These are phyloP conservation scores for Catharanthus roseus DNA, from an alignment of 257 asterid species.

Conservation along the genomic window DNA sequence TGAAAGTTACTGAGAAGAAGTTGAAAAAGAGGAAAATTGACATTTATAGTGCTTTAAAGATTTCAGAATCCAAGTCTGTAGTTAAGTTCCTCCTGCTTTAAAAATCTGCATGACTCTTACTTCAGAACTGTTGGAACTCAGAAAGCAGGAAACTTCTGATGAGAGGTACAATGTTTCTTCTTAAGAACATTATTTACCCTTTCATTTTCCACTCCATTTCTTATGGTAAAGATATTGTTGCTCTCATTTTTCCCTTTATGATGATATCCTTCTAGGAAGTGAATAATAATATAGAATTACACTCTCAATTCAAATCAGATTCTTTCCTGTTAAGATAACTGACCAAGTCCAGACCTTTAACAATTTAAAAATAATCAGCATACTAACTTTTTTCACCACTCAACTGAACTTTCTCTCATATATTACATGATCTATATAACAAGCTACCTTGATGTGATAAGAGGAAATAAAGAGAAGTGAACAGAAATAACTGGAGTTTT, in stretches of 20 bases:
- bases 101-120: background rate
- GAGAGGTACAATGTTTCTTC: background rate
- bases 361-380: too few species aligned
- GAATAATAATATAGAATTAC: too few species aligned
- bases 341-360: too few species aligned
- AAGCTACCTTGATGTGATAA: too few species aligned
- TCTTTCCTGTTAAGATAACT: too few species aligned
- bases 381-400: background rate
- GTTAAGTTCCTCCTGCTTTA: conserved; percentile 10
- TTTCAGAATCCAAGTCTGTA: conserved; percentile 12
- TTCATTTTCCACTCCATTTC: background rate
- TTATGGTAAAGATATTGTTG: too few species aligned
- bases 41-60: background rate
- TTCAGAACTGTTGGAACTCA: background rate
- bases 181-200: background rate
- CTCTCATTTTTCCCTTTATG: too few species aligned
- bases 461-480: background rate
- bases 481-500: background rate
- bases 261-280: too few species aligned
- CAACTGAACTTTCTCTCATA: background rate
- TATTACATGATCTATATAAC: background rate
- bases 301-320: too few species aligned
- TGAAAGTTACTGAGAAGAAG: conserved; percentile 14
- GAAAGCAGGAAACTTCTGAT: background rate
- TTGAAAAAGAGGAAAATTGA: too few species aligned